Evolutionary conservation across 257 asterid species (phyloP).

Genomic region (Nemophila menziesii): DNA sequence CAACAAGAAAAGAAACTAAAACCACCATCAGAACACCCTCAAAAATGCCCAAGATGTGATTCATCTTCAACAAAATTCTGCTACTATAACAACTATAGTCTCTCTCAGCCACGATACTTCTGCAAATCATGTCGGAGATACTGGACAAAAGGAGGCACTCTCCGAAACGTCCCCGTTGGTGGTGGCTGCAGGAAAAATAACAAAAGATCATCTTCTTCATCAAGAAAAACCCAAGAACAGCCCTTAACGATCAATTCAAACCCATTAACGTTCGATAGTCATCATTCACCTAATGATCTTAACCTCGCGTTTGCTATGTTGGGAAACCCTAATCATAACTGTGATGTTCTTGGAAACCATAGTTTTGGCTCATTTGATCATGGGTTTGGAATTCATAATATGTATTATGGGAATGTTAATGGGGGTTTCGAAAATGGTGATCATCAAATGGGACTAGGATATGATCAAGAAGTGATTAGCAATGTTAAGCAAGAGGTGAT

Average conservation of each 20-base stretch:
- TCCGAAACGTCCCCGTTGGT: conserved; percentile 85
- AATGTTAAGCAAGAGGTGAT: conserved; percentile 59
- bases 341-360: background rate
- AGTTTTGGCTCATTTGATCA: conserved; percentile 16
- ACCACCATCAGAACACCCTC: conserved; percentile 56
- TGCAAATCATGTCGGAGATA: conserved; percentile 92
- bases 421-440: background rate
- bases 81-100: conserved; percentile 93
- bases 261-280: conserved; percentile 23
- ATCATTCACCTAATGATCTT: conserved; percentile 28
- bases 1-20: conserved; percentile 65
- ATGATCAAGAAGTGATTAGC: conserved; percentile 22
- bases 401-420: conserved; percentile 20
- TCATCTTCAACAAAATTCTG: conserved; percentile 89
- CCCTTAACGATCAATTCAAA: conserved; percentile 21
- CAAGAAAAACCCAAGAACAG: conserved; percentile 45
- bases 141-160: conserved; percentile 95
- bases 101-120: conserved; percentile 86
- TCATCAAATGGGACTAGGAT: conserved; percentile 26
- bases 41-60: conserved; percentile 87
- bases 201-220: conserved; percentile 43
- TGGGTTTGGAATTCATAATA: conserved; percentile 24
- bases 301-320: conserved; percentile 46
- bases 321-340: conserved; percentile 18
- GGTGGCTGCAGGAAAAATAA: conserved; percentile 88